Evolutionary conservation across 495 filamentous ascomycete species (phyloP), one percentile per base, ranked within the genome.

Genomic region (Talaromyces trachyspermus): DNA sequence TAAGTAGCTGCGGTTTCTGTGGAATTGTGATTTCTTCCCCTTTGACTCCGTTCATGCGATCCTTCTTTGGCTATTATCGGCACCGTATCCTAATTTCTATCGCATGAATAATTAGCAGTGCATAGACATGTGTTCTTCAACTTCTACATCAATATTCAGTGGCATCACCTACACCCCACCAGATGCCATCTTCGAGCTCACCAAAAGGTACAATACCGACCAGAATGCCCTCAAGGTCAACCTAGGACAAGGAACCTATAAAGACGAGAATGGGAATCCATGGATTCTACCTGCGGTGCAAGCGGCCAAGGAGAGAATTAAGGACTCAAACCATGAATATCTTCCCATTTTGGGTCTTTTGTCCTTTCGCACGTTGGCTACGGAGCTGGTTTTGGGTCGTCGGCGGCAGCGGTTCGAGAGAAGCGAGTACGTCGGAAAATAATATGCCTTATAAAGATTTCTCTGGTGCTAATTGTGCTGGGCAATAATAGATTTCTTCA

Each of bases 231-330:
- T 54, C 7, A 68, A 68, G 32, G 66, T 67, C 14, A 67, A 65
- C 23, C 45, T 71, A 2, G 63, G 66, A 12, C 59, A 62, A 23
- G 61, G 65, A 7, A 57, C 64, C 6, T 74, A 72, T 40, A 62
- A 64, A 2, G 66, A 71, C 25, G 56, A 60, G 18, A 41, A 65
- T 38, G 68, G 58, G 1, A 54, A 65, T 11, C 68, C 70, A 8
- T 74, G 69, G 70, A 49, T 70, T 8, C 54, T 72, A 2, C 60
- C 66, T 0, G 58, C 64, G 0, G 65, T 70, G 4, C 40, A 46
- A 0, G 47, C 51, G 27, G 53, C 49, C 8, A 54, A 60, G 2
- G 47, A 57, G 14, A 26, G 49, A 23, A 19, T 35, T 5, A 17
- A 53, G 18, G 54, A 50, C 0, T 25, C 54, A 11, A 51, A 56